These are phyloP conservation scores for Arctium minus DNA, from an alignment of 129 eudicot genomes.

Conservation along the genomic window DNA sequence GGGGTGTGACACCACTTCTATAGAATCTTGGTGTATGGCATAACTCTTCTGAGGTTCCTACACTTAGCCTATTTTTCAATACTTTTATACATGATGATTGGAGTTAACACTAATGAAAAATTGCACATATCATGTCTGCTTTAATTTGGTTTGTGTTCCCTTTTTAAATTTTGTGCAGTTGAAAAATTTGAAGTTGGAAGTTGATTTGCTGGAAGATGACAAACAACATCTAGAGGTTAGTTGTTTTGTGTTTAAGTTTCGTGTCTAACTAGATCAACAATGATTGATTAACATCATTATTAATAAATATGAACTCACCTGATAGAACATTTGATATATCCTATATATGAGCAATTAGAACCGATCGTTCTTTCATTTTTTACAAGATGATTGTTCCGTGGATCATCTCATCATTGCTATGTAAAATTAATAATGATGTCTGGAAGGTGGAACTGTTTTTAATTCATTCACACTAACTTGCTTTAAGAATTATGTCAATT, in stretches of 20 bases:
- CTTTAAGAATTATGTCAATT: too few species aligned
- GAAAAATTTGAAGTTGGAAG: slow-evolving; percentile 38
- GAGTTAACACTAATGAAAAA: too few species aligned
- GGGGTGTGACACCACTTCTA: too few species aligned
- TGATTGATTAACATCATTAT: too few species aligned
- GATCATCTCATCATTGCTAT: neutral
- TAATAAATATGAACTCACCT: neutral
- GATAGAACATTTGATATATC: neutral
- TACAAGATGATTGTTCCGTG: neutral
- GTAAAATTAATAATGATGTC: neutral
- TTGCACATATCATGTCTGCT: neutral
- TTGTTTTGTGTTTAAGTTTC: neutral
- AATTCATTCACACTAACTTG: neutral
- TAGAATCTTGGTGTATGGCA: too few species aligned
- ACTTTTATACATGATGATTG: too few species aligned
- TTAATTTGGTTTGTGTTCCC: neutral
- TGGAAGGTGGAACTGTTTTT: neutral
- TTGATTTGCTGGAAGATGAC: slow-evolving; percentile 37
- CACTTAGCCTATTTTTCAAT: too few species aligned
- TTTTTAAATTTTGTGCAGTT: slow-evolving; percentile 33
- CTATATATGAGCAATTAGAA: neutral
- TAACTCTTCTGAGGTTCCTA: too few species aligned
- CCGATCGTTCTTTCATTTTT: neutral
- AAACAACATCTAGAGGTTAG: slow-evolving; percentile 51
- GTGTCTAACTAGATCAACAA: neutral